These are phyloP conservation scores for Carex cristatella DNA, from an alignment of 176 grass and related monocot genomes.

Conservation along the genomic window DNA sequence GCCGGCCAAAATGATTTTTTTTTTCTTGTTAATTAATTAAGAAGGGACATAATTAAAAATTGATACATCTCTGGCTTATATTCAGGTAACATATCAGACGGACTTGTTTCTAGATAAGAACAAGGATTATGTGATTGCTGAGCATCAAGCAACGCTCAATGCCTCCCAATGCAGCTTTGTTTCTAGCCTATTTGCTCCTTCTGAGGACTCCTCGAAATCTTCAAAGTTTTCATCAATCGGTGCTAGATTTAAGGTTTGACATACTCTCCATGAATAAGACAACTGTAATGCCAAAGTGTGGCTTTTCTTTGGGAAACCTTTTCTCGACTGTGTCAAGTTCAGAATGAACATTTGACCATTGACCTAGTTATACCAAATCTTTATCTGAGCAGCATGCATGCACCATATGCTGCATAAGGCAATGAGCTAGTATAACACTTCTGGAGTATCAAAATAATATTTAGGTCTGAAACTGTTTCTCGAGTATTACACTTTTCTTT, in stretches of 20 bases:
- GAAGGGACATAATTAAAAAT: background rate
- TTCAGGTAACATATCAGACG: conserved; percentile 94
- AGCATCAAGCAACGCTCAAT: conserved; percentile 81
- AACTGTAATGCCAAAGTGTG: background rate
- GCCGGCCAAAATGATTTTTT: background rate
- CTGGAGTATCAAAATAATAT: background rate
- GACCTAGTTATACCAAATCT: conserved; percentile 4
- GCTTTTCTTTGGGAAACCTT: background rate
- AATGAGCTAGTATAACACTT: background rate
- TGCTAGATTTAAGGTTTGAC: conserved; percentile 76
- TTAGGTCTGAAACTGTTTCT: background rate
- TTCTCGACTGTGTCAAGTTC: background rate
- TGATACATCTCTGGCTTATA: background rate
- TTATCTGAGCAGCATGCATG: conserved; percentile 9
- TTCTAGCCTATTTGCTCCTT: conserved; percentile 62
- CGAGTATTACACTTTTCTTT: background rate
- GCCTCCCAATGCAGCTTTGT: conserved; percentile 81
- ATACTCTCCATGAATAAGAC: background rate
- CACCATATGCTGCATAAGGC: background rate
- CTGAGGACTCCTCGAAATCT: conserved; percentile 81
- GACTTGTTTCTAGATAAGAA: conserved; percentile 95
- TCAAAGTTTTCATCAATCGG: conserved; percentile 99
- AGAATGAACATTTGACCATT: background rate
- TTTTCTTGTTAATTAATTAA: background rate
- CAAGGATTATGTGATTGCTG: conserved; percentile 99